Evolutionary conservation across 2,329 filamentous ascomycete species (phyloP).

Genomic region (Capronia epimyces): DNA sequence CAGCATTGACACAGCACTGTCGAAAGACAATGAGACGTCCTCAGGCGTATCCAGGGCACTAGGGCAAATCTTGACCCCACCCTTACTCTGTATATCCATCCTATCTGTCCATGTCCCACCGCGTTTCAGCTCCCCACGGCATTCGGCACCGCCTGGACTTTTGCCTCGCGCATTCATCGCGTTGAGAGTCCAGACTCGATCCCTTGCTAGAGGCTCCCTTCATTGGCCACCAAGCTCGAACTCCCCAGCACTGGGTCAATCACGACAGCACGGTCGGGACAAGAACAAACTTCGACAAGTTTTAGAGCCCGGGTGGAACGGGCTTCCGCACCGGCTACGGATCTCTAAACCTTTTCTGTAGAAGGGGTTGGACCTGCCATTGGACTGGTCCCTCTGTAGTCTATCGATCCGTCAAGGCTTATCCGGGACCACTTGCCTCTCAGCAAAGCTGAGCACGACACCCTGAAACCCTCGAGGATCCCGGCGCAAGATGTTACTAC

Average conservation of each 20-base stretch:
- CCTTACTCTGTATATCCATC: neutral
- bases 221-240: neutral
- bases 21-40: no score
- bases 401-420: neutral
- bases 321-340: neutral
- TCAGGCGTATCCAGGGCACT: neutral
- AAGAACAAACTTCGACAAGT: neutral
- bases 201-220: neutral
- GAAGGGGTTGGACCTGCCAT: neutral
- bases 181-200: neutral
- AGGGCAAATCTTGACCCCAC: neutral
- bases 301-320: neutral
- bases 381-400: neutral
- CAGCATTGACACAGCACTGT: neutral
- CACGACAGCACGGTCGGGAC: neutral
- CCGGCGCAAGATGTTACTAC: neutral
- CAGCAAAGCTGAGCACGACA: neutral
- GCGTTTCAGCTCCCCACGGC: neutral
- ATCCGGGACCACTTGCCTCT: neutral
- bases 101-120: neutral
- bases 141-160: neutral
- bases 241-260: neutral
- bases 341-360: constrained; percentile 3
- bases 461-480: neutral
- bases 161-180: neutral